These are phyloP conservation scores for Phytopythium oedochilum DNA, from an alignment of 352 stramenopile species.

Conservation along the genomic window DNA sequence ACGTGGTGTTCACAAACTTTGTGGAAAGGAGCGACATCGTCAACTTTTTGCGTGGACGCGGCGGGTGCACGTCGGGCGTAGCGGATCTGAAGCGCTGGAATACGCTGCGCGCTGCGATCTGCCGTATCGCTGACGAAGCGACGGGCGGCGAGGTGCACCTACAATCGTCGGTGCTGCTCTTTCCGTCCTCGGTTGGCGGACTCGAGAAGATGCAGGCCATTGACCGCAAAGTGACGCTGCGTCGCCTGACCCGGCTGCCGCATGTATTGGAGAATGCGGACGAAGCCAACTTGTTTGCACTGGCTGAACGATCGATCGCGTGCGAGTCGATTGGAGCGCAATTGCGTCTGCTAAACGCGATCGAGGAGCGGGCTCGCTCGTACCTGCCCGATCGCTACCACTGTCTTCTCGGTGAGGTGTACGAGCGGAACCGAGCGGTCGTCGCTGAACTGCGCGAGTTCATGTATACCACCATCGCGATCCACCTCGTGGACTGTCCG, in stretches of 20 bases:
- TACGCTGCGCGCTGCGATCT: constrained; percentile 36
- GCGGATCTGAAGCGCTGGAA: constrained; percentile 32
- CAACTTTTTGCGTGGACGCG: constrained; percentile 39
- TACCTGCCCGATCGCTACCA: constrained; percentile 64
- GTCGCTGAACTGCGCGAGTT: constrained; percentile 56
- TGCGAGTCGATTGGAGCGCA: constrained; percentile 62
- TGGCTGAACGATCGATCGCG: constrained; percentile 60
- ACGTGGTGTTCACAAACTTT: constrained; percentile 71
- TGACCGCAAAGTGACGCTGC: constrained; percentile 35
- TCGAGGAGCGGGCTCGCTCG: constrained; percentile 57
- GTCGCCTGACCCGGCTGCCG: constrained; percentile 43
- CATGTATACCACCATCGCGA: constrained; percentile 53
- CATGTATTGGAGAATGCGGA: constrained; percentile 38
- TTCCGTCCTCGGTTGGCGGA: background rate
- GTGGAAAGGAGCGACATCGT: constrained; percentile 34
- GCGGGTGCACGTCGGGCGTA: constrained; percentile 13
- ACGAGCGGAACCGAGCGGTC: constrained; percentile 39
- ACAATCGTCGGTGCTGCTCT: constrained; percentile 38
- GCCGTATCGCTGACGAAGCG: constrained; percentile 48
- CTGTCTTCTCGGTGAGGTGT: constrained; percentile 68
- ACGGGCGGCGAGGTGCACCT: constrained; percentile 37
- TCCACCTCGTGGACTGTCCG: constrained; percentile 35
- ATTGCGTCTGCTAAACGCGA: constrained; percentile 52
- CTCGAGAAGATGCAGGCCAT: constrained; percentile 4
- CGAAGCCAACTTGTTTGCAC: constrained; percentile 52